phyloP scores from a whole-genome alignment of 2,329 filamentous ascomycete species.

The Coniochaeta sp. region DNA sequence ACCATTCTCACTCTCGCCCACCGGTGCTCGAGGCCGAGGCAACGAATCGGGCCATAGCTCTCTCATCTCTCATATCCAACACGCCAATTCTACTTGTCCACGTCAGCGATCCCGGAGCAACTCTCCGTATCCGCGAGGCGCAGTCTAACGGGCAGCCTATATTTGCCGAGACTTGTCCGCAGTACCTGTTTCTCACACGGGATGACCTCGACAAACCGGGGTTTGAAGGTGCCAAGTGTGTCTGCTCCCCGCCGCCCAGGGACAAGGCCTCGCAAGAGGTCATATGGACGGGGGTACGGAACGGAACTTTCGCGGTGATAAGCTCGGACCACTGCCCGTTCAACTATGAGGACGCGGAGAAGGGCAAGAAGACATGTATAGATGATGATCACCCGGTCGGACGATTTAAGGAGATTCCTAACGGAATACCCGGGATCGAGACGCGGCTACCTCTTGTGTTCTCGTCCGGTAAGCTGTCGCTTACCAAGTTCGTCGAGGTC shows the following conservation, averaged over 20 bases:
- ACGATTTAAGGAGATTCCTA: conserved; percentile 48
- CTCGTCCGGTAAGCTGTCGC: conserved; percentile 27
- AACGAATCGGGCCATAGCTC: conserved; percentile 42
- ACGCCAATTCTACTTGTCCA: conserved; percentile 46
- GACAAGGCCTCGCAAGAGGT: conserved; percentile 36
- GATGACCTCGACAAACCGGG: conserved; percentile 39
- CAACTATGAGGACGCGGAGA: conserved; percentile 34
- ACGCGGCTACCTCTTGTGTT: conserved; percentile 41
- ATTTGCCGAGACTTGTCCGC: conserved; percentile 47
- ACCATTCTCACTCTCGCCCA: conserved; percentile 40
- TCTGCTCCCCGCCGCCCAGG: conserved; percentile 45
- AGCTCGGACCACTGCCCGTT: conserved; percentile 40
- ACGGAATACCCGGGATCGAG: conserved; percentile 48
- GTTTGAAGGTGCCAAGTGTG: conserved; percentile 47
- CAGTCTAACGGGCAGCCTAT: conserved; percentile 40
- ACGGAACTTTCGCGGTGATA: conserved; percentile 45
- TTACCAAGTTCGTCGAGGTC: conserved; percentile 44
- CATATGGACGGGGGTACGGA: conserved; percentile 40
- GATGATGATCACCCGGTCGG: conserved; percentile 31
- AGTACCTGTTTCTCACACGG: conserved; percentile 46
- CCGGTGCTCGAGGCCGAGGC: conserved; percentile 43
- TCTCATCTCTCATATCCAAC: conserved; percentile 38
- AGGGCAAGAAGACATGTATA: conserved; percentile 40
- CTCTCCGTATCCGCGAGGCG: conserved; percentile 35
- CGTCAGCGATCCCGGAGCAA: conserved; percentile 37